Conservation (phyloP, 2,329 filamentous ascomycete genomes). For the Magnaporthales sp. region DNA sequence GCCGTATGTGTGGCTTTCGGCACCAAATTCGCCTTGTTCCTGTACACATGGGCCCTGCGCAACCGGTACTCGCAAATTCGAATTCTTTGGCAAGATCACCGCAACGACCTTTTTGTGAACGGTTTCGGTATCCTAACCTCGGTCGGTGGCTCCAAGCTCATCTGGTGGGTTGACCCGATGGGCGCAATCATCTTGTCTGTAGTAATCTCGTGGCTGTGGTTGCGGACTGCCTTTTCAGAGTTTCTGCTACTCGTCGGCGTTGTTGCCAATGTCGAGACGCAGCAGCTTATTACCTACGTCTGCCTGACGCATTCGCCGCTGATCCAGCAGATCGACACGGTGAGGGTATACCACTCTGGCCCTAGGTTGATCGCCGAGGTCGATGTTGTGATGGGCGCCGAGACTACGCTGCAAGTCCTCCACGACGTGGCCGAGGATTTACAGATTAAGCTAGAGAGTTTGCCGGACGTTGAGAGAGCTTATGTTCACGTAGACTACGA, state of each 20-base stretch:
- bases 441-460: conserved; percentile 85
- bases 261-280: conserved; percentile 72
- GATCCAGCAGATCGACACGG: conserved; percentile 86
- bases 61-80: conserved; percentile 87
- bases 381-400: conserved; percentile 85
- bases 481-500: conserved; percentile 98
- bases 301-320: conserved; percentile 82
- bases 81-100: conserved; percentile 94
- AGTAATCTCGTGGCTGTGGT: conserved; percentile 73
- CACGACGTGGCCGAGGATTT: conserved; percentile 92
- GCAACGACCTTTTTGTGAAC: conserved; percentile 96
- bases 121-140: conserved; percentile 86
- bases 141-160: conserved; percentile 79
- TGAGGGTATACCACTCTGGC: conserved; percentile 86
- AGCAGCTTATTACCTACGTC: conserved; percentile 94
- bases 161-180: conserved; percentile 92
- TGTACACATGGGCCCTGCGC: conserved; percentile 87
- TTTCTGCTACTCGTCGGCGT: conserved; percentile 89
- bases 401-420: conserved; percentile 63
- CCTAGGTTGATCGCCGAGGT: conserved; percentile 89
- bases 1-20: conserved; percentile 76
- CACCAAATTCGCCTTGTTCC: conserved; percentile 75
- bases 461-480: conserved; percentile 86
- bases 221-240: conserved; percentile 76
- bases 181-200: conserved; percentile 79